Base-by-base conservation (phyloP, 768 basidiomycete genomes). In the Rhodotorula paludigena region DNA sequence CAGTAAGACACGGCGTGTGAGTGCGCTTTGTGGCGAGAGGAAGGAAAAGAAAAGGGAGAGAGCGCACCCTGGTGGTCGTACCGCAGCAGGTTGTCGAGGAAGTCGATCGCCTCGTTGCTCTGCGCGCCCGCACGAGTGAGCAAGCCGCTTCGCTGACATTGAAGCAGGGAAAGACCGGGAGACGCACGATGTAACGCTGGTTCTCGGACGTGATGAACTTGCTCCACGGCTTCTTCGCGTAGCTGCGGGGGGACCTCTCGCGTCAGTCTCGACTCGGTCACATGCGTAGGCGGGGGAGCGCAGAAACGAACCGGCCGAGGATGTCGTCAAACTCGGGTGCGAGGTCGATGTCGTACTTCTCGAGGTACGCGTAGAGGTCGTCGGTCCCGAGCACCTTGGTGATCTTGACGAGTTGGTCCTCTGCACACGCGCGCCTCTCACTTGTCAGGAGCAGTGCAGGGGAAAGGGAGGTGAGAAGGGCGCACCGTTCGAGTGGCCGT, bases 41-140 rank as follows among this genome's bases (percentile, higher is more conserved):
- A 21, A 44, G 44, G 20, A 21, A 44, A 44, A 44, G 44, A n/a
- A n/a, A n/a, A n/a, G n/a, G n/a, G n/a, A n/a, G n/a, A n/a, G n/a
- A n/a, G 47, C 47, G n/a, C n/a, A n/a, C n/a, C 48, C 36, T 55
- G 36, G 38, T 59, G 66, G 45, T 59, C 94, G 78, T 97, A 98
- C 56, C 91, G 87, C 76, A 97, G 83, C 32, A 99, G 83, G 80
- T 92, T 92, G 80, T 98, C 94, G 68, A 99, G 81, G 76, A 97
- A 87, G 81, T 97, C 92, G 74, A 97, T 89, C 42, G 94, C 94
- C 76, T 98, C 94, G 77, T 91, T 96, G 92, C 90, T 75, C 97
- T 92, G 60, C 71, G 64, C 15, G 33, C 21, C 12, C 36, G 42
- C 44, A 10, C 7, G 36, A 47, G 30, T n/a, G n/a, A n/a, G n/a